Evolutionary conservation across 768 basidiomycete genomes (phyloP).

Genomic region (Paxillus ammoniavirescens): DNA sequence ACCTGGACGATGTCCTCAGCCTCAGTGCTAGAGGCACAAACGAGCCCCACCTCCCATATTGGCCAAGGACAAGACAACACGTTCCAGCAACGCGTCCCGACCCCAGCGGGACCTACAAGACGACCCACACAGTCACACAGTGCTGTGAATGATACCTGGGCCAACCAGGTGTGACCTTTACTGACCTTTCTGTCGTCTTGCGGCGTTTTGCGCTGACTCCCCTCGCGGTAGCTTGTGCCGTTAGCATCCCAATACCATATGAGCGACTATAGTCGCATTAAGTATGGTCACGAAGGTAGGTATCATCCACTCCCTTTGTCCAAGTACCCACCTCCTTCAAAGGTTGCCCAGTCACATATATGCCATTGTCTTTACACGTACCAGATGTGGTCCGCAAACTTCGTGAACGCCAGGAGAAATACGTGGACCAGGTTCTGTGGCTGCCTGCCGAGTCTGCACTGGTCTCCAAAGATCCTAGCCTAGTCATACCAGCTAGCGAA

Average conservation of each 20-base stretch:
- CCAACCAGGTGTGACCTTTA: constrained; percentile 14
- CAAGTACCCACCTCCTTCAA: constrained; percentile 2
- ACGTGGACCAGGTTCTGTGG: constrained; percentile 42
- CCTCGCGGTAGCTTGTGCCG: constrained; percentile 40
- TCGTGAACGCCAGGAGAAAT: constrained; percentile 47
- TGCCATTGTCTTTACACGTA: constrained; percentile 60
- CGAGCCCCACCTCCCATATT: not conserved
- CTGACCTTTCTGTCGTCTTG: not conserved
- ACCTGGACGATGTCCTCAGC: constrained; percentile 2
- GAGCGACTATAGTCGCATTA: constrained; percentile 68
- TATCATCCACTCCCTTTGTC: not conserved
- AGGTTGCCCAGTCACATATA: constrained; percentile 60
- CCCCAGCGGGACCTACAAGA: not conserved
- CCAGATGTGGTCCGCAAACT: constrained; percentile 58
- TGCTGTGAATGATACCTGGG: constrained; percentile 18
- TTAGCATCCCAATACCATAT: constrained; percentile 75
- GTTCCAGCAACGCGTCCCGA: not conserved
- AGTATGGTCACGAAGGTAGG: constrained; percentile 53
- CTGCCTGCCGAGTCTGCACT: constrained; percentile 37
- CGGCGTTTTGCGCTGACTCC: not conserved
- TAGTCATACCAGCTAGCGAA: constrained; percentile 17
- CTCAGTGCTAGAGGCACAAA: not conserved
- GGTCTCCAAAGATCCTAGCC: not conserved
- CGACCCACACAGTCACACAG: not conserved
- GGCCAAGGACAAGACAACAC: not conserved